Evolutionary conservation across 2,329 filamentous ascomycete genomes (phyloP), one percentile per base, ranked within the genome.

Genomic region (Xylogone sp.): DNA sequence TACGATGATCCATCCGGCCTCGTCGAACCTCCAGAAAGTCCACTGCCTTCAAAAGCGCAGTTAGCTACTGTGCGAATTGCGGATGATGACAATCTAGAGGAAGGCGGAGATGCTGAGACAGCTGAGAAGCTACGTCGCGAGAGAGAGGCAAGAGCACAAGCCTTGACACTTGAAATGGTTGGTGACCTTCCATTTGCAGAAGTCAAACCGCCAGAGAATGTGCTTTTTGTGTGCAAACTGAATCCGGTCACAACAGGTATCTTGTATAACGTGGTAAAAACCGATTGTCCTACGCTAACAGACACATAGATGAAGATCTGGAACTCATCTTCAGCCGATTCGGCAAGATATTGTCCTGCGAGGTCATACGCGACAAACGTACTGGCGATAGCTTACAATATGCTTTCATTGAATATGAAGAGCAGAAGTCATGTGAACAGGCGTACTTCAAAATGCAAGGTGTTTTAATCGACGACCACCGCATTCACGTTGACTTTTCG

Each of bases 391-490:
- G 90, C 64, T 73, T 99, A 46, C 94, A 99, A 68, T 99, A 99
- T 66, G 91, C 94, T 1, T 99, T 99, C 61, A 95, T 99, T 64
- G 94, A 99, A 68, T 99, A 93, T 63, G 89, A 93, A 53, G 88
- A 95, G 50, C 94, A 97, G 71, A 83, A 87, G 59, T 88, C 93
- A 49, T 97, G 94, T 68, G 94, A 99, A 71, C 84, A 89, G 48
- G 94, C 94, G 2, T 99, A 97, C 65, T 94, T 95, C 75, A 99
- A 99, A 73, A 99, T 99, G 94, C 91, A 99, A 68, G 90, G 87
- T 2, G 93, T 97, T 1, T 74, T 99, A 50, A 97, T 99, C 58
- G 94, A 99, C 64, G 94, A 99, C 62, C 89, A 96, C 58, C 86
- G 94, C 42, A 99, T 99, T 57, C 94, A 99, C 65, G 94, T 99